Percentiles rank a stretch among this genome's conserved stretches.
Evolutionary conservation across 2,329 filamentous ascomycete genomes (phyloP).

Genomic region (Diaporthe nobilis): DNA sequence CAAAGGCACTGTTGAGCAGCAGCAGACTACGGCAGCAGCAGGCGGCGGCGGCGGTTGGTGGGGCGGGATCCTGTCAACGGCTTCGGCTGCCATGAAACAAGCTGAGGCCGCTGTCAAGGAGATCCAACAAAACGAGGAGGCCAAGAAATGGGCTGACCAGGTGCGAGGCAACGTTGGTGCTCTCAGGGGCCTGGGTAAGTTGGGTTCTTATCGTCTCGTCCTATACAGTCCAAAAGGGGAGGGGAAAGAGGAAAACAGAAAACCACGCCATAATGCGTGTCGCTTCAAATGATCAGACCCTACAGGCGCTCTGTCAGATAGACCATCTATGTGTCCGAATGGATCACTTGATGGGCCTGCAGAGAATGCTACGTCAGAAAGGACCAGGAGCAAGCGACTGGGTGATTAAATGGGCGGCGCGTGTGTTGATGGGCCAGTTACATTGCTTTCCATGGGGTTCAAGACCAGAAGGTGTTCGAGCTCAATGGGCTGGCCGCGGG

Average conservation of each 20-base stretch:
- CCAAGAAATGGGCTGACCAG: conserved; percentile 95
- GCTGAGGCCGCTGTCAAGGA: conserved; percentile 94
- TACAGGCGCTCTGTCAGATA: neutral
- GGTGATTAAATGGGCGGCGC: neutral
- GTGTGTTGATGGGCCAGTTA: neutral
- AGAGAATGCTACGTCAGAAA: neutral
- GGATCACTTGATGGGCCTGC: neutral
- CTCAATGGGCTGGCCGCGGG: neutral
- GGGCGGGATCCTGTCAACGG: conserved; percentile 87
- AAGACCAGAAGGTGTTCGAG: neutral
- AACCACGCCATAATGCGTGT: neutral
- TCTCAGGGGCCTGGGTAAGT: conserved; percentile 80
- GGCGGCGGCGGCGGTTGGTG: conserved; percentile 50
- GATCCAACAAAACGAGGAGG: conserved; percentile 96
- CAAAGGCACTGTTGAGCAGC: conserved; percentile 62
- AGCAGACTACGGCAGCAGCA: conserved; percentile 47
- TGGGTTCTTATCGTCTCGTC: neutral
- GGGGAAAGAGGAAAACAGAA: neutral
- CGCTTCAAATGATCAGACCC: neutral
- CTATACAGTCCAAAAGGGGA: neutral
- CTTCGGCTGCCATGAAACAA: conserved; percentile 89
- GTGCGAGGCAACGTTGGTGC: conserved; percentile 89
- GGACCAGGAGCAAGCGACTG: neutral
- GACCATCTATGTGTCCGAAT: neutral
- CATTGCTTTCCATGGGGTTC: neutral